phyloP scores from a whole-genome alignment of 2,329 filamentous ascomycete genomes.

The Paracorniculantispora psalliotae region DNA sequence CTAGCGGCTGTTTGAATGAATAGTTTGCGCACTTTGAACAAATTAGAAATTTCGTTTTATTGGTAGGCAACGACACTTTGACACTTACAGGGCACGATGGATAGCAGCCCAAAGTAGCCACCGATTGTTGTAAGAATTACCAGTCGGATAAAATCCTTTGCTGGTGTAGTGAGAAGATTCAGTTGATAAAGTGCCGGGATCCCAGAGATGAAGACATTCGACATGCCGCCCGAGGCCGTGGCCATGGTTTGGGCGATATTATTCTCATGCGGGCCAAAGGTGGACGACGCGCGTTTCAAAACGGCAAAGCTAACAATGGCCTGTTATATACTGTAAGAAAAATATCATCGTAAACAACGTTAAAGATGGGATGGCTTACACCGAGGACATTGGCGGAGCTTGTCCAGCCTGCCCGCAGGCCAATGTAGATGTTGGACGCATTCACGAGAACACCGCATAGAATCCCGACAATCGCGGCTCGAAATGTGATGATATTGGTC shows the following conservation, averaged over 20 bases:
- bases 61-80: not conserved
- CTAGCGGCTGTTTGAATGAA: constrained; percentile 4
- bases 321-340: not conserved
- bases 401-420: constrained; percentile 8
- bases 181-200: constrained; percentile 17
- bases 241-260: constrained; percentile 14
- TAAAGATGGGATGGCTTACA: not conserved
- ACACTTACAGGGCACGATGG: constrained; percentile 4
- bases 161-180: constrained; percentile 3
- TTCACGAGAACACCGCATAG: constrained; percentile 7
- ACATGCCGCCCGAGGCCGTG: constrained; percentile 12
- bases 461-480: not conserved
- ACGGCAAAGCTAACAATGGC: constrained; percentile 8
- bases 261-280: constrained; percentile 15
- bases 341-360: not conserved
- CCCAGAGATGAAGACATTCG: constrained; percentile 14
- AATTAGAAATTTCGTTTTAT: not conserved
- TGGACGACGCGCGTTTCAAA: not conserved
- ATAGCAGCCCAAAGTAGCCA: constrained; percentile 12
- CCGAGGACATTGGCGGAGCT: constrained; percentile 6
- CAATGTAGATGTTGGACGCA: constrained; percentile 12
- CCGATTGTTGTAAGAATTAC: constrained; percentile 7
- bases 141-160: constrained; percentile 2
- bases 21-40: not conserved
- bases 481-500: not conserved